phyloP scores from a whole-genome alignment of 345 rosid genomes.

The Pistacia atlantica region DNA sequence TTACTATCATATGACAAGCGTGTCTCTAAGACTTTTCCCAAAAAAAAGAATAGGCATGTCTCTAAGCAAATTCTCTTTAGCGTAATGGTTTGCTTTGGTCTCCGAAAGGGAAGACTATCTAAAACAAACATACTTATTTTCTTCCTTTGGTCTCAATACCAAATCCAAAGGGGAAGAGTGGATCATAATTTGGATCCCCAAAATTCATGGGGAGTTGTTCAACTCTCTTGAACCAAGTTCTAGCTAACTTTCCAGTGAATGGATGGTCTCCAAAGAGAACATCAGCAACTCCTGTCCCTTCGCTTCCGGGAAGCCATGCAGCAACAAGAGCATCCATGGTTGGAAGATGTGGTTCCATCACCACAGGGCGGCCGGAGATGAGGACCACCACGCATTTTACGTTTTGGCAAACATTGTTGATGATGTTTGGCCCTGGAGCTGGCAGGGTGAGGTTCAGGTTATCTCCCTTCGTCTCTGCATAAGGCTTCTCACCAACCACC shows the following conservation, averaged over 20 bases:
- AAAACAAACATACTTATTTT: too few species aligned
- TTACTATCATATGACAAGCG: too few species aligned
- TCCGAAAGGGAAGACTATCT: too few species aligned
- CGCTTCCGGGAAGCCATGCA: conserved; percentile 63
- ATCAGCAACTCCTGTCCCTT: conserved; percentile 61
- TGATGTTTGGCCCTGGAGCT: conserved; percentile 38
- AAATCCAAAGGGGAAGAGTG: conserved; percentile 64
- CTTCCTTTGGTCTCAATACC: conserved; percentile 41
- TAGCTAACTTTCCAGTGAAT: conserved; percentile 50
- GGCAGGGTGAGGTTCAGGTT: conserved; percentile 44
- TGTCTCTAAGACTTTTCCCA: too few species aligned
- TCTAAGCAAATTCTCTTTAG: too few species aligned
- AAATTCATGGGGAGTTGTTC: conserved; percentile 71
- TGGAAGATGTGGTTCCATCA: conserved; percentile 36
- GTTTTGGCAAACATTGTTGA: conserved; percentile 41
- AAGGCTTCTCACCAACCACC: conserved; percentile 47
- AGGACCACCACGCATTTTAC: conserved; percentile 43
- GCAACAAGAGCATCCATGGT: conserved; percentile 43
- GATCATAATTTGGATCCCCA: conserved; percentile 62
- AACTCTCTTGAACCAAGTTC: conserved; percentile 66
- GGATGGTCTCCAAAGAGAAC: conserved; percentile 51
- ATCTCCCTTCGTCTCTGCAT: conserved; percentile 51
- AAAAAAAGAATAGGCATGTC: too few species aligned
- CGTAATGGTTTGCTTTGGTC: too few species aligned
- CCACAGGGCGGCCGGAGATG: conserved; percentile 47